phyloP scores from a whole-genome alignment of 2,329 filamentous ascomycete genomes.

The Ceratocystis destructans region DNA sequence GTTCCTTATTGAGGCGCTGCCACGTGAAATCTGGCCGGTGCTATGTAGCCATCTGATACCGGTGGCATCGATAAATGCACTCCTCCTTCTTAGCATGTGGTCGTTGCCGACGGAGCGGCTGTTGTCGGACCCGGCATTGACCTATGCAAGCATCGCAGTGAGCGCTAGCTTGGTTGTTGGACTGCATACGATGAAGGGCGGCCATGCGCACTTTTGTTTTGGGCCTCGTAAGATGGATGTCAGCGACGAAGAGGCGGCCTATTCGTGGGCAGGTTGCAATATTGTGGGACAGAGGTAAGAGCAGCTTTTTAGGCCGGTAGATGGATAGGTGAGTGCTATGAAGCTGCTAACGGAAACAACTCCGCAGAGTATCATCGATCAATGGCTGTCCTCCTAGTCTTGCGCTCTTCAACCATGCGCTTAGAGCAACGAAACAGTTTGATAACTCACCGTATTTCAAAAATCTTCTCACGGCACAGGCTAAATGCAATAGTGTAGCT shows the following conservation, averaged over 20 bases:
- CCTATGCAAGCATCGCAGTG: conserved; percentile 34
- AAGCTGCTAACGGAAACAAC: conserved; percentile 19
- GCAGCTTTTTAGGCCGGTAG: neutral
- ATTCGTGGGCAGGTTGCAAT: conserved; percentile 41
- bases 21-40: no score
- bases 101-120: conserved; percentile 39
- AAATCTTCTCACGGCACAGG: conserved; percentile 9
- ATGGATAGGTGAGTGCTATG: neutral
- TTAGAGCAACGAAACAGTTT: conserved; percentile 27
- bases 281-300: conserved; percentile 37
- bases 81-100: conserved; percentile 40
- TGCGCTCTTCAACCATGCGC: conserved; percentile 32
- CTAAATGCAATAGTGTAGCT: conserved; percentile 34
- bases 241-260: conserved; percentile 39
- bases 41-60: conserved; percentile 32
- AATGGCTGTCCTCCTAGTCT: conserved; percentile 35
- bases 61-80: conserved; percentile 37
- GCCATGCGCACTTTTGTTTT: conserved; percentile 35
- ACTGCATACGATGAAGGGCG: conserved; percentile 40
- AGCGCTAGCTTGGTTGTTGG: conserved; percentile 37
- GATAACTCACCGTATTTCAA: conserved; percentile 16
- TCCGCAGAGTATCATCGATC: conserved; percentile 28
- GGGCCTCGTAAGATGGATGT: conserved; percentile 32
- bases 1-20: no score
- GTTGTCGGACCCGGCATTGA: conserved; percentile 36